Evolutionary conservation across 1,139 yeast species (phyloP).

Genomic region (Magnusiomyces paraingens): DNA sequence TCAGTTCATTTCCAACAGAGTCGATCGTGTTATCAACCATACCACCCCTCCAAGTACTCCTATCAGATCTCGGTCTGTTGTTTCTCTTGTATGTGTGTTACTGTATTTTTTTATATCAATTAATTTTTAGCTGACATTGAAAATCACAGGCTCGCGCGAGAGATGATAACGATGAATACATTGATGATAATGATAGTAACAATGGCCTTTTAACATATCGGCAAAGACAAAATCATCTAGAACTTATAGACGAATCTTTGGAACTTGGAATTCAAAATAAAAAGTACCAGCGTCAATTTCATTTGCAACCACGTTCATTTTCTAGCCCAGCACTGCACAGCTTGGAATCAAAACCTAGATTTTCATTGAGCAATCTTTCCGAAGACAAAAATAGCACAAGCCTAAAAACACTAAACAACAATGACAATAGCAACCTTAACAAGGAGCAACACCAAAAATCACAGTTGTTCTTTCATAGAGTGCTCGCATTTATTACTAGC

Average conservation of each 20-base stretch:
- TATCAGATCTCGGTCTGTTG: constrained; percentile 9
- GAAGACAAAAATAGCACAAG: too few relatives aligned
- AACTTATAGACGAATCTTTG: background rate
- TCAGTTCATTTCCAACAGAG: constrained; percentile 30
- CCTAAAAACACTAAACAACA: too few relatives aligned
- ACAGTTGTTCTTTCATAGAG: too few relatives aligned
- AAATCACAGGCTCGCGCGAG: too few relatives aligned
- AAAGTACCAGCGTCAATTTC: background rate
- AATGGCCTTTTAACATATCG: background rate
- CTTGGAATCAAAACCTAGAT: too few relatives aligned
- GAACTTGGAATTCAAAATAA: background rate
- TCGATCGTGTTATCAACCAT: constrained; percentile 28
- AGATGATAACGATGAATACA: background rate
- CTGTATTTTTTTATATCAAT: too few relatives aligned
- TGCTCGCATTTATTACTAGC: too few relatives aligned
- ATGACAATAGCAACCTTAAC: too few relatives aligned
- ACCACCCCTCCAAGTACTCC: constrained; percentile 18
- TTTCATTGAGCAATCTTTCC: too few relatives aligned
- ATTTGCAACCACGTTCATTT: background rate
- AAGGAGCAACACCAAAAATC: too few relatives aligned
- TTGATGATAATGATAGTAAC: background rate
- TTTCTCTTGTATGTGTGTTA: constrained; percentile 5
- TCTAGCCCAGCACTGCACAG: too few relatives aligned
- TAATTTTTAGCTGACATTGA: too few relatives aligned
- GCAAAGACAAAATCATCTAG: background rate